Conservation (phyloP, 345 rosid genomes). For the Ceriops tagal region DNA sequence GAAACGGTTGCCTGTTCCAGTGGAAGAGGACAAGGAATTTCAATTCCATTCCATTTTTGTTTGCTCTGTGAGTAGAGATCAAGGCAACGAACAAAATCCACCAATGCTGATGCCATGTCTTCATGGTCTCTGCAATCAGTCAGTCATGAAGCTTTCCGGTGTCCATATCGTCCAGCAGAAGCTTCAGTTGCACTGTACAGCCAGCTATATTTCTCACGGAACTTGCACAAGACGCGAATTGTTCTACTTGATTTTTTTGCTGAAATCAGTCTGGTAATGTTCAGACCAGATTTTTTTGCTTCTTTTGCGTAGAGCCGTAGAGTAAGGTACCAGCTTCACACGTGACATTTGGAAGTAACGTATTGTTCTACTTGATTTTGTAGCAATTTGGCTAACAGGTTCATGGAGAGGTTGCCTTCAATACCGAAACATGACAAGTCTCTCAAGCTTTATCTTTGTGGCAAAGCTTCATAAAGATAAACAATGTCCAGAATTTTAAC, state of each 20-base stretch:
- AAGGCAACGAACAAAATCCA: conserved; percentile 59
- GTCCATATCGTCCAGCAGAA: conserved; percentile 63
- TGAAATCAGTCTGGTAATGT: neutral
- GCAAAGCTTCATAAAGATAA: too few species aligned
- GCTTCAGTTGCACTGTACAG: conserved; percentile 40
- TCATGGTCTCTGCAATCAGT: conserved; percentile 72
- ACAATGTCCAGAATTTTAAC: too few species aligned
- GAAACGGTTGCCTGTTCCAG: conserved; percentile 58
- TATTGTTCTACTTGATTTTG: too few species aligned
- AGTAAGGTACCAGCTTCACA: conserved; percentile 12
- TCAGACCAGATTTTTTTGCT: too few species aligned
- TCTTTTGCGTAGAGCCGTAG: too few species aligned
- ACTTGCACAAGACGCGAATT: neutral
- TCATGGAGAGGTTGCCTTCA: too few species aligned
- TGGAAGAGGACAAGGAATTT: conserved; percentile 55
- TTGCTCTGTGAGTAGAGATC: conserved; percentile 70
- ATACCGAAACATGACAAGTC: too few species aligned
- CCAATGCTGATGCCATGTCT: conserved; percentile 65
- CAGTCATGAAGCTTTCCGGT: conserved; percentile 64
- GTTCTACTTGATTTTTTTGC: too few species aligned
- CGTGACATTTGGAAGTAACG: too few species aligned
- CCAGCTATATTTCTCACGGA: conserved; percentile 44
- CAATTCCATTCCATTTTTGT: conserved; percentile 74
- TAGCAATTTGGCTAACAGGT: too few species aligned
- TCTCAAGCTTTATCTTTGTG: too few species aligned